Conservation (phyloP, 2,329 filamentous ascomycete species). For the Thelonectria rubi region DNA sequence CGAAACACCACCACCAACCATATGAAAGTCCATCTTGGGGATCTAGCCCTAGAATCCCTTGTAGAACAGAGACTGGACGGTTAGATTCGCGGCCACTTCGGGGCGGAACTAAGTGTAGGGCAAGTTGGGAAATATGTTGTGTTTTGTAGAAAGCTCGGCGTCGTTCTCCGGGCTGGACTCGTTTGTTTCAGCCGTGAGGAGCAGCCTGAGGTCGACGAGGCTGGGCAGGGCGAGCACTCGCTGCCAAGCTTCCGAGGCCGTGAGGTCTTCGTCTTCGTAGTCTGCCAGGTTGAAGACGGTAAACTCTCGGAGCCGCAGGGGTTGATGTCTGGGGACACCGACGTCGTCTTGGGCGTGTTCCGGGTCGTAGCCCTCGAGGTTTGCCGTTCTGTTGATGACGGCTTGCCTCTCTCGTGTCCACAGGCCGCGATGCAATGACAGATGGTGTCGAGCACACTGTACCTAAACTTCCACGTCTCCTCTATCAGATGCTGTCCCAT, state of each 20-base stretch:
- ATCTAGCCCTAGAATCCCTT: constrained; percentile 52
- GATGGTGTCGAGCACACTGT: constrained; percentile 29
- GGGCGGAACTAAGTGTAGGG: constrained; percentile 36
- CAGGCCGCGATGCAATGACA: constrained; percentile 26
- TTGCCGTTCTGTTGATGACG: constrained; percentile 3
- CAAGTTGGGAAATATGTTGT: constrained; percentile 34
- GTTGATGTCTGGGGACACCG: fast-evolving
- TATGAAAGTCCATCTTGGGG: constrained; percentile 49
- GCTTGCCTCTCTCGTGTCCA: constrained; percentile 27
- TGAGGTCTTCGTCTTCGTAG: not conserved
- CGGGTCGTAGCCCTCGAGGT: not conserved
- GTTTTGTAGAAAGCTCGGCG: constrained; percentile 15
- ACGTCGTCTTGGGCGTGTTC: constrained; percentile 2
- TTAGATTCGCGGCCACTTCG: constrained; percentile 34
- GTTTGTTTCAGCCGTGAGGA: constrained; percentile 1
- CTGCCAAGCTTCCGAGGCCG: constrained; percentile 14
- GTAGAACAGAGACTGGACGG: constrained; percentile 51
- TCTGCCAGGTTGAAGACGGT: constrained; percentile 29
- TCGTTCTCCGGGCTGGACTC: not conserved
- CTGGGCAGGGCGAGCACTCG: not conserved
- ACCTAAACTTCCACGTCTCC: constrained; percentile 24
- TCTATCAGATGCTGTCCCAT: constrained; percentile 29
- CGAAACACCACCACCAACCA: constrained; percentile 3
- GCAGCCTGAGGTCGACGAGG: constrained; percentile 18
- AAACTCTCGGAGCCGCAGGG: constrained; percentile 19